Evolutionary conservation across 306 rosid genomes (phyloP).

Genomic region (Inga laurina): DNA sequence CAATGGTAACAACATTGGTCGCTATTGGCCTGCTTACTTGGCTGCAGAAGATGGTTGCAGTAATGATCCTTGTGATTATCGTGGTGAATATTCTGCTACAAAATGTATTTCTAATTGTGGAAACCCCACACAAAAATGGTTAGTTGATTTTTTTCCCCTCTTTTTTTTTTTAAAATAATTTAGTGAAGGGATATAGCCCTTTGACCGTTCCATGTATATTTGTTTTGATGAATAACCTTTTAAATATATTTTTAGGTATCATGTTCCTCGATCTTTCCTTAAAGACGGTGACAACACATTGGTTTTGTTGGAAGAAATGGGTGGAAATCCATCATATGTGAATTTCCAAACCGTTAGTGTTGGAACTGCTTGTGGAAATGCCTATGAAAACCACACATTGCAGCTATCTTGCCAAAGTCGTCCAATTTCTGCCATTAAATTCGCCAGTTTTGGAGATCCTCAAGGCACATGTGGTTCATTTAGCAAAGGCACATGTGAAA

Average conservation of each 20-base stretch:
- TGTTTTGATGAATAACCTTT: no score
- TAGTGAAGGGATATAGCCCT: background rate
- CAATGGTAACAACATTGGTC: slow-evolving; percentile 49
- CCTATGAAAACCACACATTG: background rate
- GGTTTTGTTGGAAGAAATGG: background rate
- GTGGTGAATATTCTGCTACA: slow-evolving; percentile 37
- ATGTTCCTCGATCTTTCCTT: slow-evolving; percentile 49
- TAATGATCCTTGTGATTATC: slow-evolving; percentile 51
- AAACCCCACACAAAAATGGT: slow-evolving; percentile 56
- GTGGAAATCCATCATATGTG: background rate
- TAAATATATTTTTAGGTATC: slow-evolving; percentile 38
- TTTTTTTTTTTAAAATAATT: background rate
- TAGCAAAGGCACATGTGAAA: slow-evolving; percentile 40
- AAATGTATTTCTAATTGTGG: slow-evolving; percentile 63
- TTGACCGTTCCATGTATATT: no score
- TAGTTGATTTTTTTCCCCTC: background rate
- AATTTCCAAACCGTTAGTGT: background rate
- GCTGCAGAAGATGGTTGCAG: slow-evolving; percentile 47
- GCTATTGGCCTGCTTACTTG: slow-evolving; percentile 51
- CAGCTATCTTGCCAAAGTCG: slow-evolving; percentile 44
- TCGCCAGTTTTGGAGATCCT: slow-evolving; percentile 58
- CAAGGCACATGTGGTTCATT: slow-evolving; percentile 52
- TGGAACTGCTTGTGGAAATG: slow-evolving; percentile 1
- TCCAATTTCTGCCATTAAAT: slow-evolving; percentile 43
- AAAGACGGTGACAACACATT: slow-evolving; percentile 35